Conservation (phyloP, 129 eudicot genomes). For the Arctium lappa region DNA sequence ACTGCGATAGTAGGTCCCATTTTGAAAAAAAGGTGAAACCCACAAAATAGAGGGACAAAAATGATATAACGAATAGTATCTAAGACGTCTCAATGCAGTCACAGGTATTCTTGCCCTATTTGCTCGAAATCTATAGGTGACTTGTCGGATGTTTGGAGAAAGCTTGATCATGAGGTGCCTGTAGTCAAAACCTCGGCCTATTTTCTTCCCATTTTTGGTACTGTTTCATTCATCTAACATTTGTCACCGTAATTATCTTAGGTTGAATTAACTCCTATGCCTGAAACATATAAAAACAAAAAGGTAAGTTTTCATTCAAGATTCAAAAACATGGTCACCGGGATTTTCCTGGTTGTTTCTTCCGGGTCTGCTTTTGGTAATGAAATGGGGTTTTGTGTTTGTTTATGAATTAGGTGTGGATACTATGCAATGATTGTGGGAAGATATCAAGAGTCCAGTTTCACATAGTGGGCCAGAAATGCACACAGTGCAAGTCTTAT, state of each 20-base stretch:
- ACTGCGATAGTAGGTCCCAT: neutral
- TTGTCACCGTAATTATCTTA: conserved; percentile 13
- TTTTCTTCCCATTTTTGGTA: neutral
- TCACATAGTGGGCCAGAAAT: conserved; percentile 64
- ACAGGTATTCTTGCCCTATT: conserved; percentile 75
- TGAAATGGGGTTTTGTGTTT: conserved; percentile 5
- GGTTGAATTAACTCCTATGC: conserved; percentile 60
- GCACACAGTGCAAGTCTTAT: conserved; percentile 51
- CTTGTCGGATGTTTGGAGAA: conserved; percentile 55
- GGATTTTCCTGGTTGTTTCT: neutral
- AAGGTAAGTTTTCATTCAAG: conserved; percentile 34
- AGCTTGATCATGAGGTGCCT: conserved; percentile 56
- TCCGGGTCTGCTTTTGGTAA: neutral
- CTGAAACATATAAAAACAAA: conserved; percentile 46
- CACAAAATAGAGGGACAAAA: neutral
- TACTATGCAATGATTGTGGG: conserved; percentile 71
- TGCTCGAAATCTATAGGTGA: conserved; percentile 76
- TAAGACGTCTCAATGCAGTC: conserved; percentile 1
- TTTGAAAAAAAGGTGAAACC: neutral
- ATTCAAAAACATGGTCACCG: neutral
- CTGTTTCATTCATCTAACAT: neutral
- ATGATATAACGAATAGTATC: neutral
- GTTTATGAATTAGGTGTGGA: conserved; percentile 50
- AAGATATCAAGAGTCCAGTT: conserved; percentile 55
- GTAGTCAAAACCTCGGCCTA: neutral